Evolutionary conservation across 768 basidiomycete species (phyloP), one percentile per base, ranked within the genome.

Genomic region (Kwoniella pini): DNA sequence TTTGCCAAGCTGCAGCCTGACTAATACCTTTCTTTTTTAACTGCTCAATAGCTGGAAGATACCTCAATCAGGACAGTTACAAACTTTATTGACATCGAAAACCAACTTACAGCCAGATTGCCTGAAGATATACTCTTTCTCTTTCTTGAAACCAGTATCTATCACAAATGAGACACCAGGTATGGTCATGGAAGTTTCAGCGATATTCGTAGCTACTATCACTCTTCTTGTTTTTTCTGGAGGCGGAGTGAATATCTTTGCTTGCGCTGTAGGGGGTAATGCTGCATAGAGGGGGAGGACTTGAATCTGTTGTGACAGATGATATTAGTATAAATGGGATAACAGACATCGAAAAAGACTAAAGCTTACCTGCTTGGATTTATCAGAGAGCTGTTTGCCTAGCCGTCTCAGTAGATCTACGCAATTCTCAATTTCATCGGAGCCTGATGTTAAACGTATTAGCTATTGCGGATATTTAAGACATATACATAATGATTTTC

Each of bases 141-240:
- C 94, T 78, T 98, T 99, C 73, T 88, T 90, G 77, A 93, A 88
- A 1, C 96, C 96, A 0, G 91, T 89, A 79, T 99, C 96, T 38
- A 99, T 90, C 6, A 99, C 94, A 77, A 90, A 98, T 70, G 85
- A 88, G 57, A 99, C 87, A 0, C 93, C 93, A 2, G 94, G 92
- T 72, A 99, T 96, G 13, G 96, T 98, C 75, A 99, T 91, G 12
- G 89, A 91, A 0, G 96, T 98, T 79, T 99, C 96, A 11, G 96
- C 96, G 60, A 99, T 94, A 78, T 98, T 99, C 17, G 96, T 99
- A 1, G 96, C 88, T 38, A 99, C 82, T 64, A 99, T 91, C 79
- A 93, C 89, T 79, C 97, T 94, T 57, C 96, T 85, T 1, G 84
- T 85, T 53, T 85, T 83, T 1, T 84, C 74, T 13, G 88, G 85